These are phyloP conservation scores for Verticillium nonalfalfae DNA, from an alignment of 2,329 filamentous ascomycete species.

Conservation along the genomic window DNA sequence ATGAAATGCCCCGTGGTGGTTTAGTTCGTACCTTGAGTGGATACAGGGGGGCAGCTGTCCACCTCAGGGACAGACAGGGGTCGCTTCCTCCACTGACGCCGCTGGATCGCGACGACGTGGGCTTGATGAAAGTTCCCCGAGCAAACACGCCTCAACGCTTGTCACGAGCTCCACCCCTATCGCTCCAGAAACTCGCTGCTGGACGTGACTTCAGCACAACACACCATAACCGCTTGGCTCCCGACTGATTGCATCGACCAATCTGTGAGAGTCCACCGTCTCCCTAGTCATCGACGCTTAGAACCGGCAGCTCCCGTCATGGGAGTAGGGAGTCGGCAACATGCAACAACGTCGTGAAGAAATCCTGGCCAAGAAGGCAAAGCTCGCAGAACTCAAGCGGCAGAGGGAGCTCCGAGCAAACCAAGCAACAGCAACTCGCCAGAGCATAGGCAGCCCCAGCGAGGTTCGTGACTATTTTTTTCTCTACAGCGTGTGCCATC, in stretches of 20 bases:
- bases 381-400: constrained; percentile 91
- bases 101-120: background rate
- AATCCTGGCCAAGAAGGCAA: constrained; percentile 93
- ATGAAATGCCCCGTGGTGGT: background rate
- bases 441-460: constrained; percentile 59
- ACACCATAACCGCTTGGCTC: background rate
- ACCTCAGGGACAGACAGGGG: background rate
- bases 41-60: background rate
- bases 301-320: constrained; percentile 32
- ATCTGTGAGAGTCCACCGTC: background rate
- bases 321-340: constrained; percentile 35
- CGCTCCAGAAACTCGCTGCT: background rate
- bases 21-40: background rate
- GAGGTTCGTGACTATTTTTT: constrained; percentile 53
- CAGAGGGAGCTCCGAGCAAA: constrained; percentile 79
- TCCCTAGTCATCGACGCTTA: constrained; percentile 5
- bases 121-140: background rate
- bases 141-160: background rate
- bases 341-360: constrained; percentile 88
- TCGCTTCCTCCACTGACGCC: background rate
- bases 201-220: background rate
- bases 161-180: constrained; percentile 5
- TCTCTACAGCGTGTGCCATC: background rate
- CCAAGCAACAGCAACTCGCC: constrained; percentile 64
- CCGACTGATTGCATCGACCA: background rate